Evolutionary conservation across 108 stramenopile species (phyloP), one percentile per base, ranked within the genome.

Genomic region (Poteriospumella lacustris): DNA sequence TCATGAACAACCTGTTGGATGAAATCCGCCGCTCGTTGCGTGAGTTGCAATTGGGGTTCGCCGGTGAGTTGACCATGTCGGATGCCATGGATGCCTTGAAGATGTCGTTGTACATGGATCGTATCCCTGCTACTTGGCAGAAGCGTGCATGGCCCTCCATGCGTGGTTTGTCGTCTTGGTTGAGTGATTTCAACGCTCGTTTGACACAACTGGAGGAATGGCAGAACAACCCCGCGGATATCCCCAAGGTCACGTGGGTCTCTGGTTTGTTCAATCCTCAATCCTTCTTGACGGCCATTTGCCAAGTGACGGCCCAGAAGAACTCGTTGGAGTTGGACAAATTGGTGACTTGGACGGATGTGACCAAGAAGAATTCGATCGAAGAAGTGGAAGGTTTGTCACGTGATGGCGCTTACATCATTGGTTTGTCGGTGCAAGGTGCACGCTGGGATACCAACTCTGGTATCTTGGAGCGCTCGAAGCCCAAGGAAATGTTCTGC

Each of bases 401-500:
- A 77, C 88, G 90, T 39, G 93, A 94, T 58, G 93, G 93, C 62
- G 91, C 90, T 29, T 92, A 90, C 80, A 85, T 94, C 36, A 77
- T 64, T 76, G 93, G 93, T 24, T 76, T 93, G 33, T 77, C 76
- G 56, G 78, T 94, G 67, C 91, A 93, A 77, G 93, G 93, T 26
- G 93, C 93, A 1, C 88, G 93, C 2, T 92, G 91, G 91, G 92
- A 93, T 44, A 67, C 81, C 2, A 68, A 68, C 56, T 78, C 77
- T 39, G 58, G 68, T 42, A 78, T 78, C 52, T 77, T 94, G 36
- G 92, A 93, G 73, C 88, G 83, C 58, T 87, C 87, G 62, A 78
- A 70, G 69, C 92, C 93, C n/a, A 92, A 93, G 80, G 93, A 94
- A 78, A 93, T 94, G 90, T 93, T 90, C 62, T 91, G 84, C 60